Evolutionary conservation across 2,329 filamentous ascomycete species (phyloP).

Genomic region (Monascus ruber): DNA sequence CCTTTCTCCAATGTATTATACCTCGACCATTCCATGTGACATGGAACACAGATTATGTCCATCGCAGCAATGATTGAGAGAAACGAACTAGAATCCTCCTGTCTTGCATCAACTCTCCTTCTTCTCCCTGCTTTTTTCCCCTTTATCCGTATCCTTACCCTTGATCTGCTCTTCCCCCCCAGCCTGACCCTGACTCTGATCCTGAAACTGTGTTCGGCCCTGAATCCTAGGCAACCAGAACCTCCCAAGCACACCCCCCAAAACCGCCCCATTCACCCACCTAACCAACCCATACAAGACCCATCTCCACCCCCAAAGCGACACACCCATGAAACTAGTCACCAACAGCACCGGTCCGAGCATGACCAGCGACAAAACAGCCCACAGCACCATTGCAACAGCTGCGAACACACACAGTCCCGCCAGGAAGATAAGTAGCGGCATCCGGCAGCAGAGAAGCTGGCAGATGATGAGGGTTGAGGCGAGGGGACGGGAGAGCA

Average conservation of each 20-base stretch:
- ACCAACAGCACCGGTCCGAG: constrained; percentile 19
- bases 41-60: no score
- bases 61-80: no score
- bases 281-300: constrained; percentile 15
- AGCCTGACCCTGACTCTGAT: no score
- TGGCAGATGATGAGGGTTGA: constrained; percentile 24
- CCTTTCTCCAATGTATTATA: not conserved
- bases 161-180: no score
- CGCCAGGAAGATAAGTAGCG: constrained; percentile 21
- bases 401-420: constrained; percentile 22
- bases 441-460: constrained; percentile 22
- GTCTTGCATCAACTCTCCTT: no score
- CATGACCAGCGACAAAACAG: constrained; percentile 18
- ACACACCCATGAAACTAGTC: constrained; percentile 17
- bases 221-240: constrained; percentile 10
- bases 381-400: constrained; percentile 20
- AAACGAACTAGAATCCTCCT: no score
- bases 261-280: constrained; percentile 14
- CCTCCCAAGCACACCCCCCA: constrained; percentile 13
- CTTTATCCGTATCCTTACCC: no score
- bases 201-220: no score
- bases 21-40: not conserved
- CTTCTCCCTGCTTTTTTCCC: no score
- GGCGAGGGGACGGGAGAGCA: constrained; percentile 18
- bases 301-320: constrained; percentile 21